These are phyloP conservation scores for Eucalyptus curtisii DNA, from an alignment of 345 rosid species.

Conservation along the genomic window DNA sequence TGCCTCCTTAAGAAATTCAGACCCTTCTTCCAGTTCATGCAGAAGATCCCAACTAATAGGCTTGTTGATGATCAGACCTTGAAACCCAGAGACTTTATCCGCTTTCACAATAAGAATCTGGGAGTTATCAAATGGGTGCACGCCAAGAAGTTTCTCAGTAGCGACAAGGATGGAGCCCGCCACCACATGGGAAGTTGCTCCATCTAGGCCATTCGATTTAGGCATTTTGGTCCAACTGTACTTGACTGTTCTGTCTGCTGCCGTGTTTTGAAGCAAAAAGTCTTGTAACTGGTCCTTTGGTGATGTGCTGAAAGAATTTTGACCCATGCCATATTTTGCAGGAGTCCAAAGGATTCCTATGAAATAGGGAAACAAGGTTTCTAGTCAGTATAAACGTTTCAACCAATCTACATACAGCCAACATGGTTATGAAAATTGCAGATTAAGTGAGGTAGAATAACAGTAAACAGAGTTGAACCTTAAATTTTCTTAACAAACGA, in stretches of 20 bases:
- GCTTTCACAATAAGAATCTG: slow-evolving; percentile 56
- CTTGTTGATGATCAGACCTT: slow-evolving; percentile 78
- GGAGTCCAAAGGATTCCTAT: slow-evolving; percentile 39
- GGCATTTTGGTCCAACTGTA: slow-evolving; percentile 6
- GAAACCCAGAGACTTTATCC: slow-evolving; percentile 35
- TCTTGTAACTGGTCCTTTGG: slow-evolving; percentile 34
- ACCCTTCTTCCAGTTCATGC: slow-evolving; percentile 33
- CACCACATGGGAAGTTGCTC: slow-evolving; percentile 18
- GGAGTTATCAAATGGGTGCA: slow-evolving; percentile 56
- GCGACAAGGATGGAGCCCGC: slow-evolving; percentile 62
- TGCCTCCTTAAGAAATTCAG: slow-evolving; percentile 52
- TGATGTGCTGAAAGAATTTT: slow-evolving; percentile 5
- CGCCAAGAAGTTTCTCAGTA: slow-evolving; percentile 35
- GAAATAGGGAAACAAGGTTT: background rate
- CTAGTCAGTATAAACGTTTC: background rate
- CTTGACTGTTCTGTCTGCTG: slow-evolving; percentile 6
- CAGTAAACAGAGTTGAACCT: background rate
- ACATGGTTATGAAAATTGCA: background rate
- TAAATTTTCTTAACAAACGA: background rate
- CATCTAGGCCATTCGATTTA: slow-evolving; percentile 1
- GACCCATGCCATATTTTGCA: slow-evolving; percentile 19
- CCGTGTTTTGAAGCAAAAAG: slow-evolving; percentile 28
- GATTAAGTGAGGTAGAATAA: background rate
- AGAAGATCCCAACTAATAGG: slow-evolving; percentile 60
- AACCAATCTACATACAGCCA: background rate